Percentiles rank a stretch among this genome's conserved stretches.
Conservation (phyloP, 2,329 filamentous ascomycete species). For the Pseudovirgaria hyperparasitica region DNA sequence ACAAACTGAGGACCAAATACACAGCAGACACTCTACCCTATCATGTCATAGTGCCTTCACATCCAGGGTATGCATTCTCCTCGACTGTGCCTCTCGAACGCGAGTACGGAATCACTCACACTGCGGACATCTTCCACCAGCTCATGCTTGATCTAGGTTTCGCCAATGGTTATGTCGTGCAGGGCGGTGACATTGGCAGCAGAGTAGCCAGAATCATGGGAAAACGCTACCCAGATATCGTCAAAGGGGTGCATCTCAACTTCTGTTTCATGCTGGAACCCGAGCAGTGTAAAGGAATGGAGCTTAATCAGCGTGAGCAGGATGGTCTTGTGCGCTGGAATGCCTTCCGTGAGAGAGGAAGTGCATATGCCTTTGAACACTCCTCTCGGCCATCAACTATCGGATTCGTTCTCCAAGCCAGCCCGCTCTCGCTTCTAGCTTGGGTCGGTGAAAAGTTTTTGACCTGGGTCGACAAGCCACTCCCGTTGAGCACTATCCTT, state of each 20-base stretch:
- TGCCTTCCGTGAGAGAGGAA: slow-evolving; percentile 29
- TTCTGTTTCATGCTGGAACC: not conserved
- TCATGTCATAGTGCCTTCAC: slow-evolving; percentile 43
- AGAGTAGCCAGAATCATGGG: slow-evolving; percentile 30
- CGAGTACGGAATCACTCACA: slow-evolving; percentile 29
- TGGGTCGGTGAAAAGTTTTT: slow-evolving; percentile 49
- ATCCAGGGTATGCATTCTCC: slow-evolving; percentile 44
- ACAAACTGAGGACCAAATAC: slow-evolving; percentile 35
- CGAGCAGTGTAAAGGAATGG: not conserved
- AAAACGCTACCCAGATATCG: slow-evolving; percentile 28
- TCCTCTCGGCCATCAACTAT: slow-evolving; percentile 44
- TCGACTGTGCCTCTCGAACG: slow-evolving; percentile 31
- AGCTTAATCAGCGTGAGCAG: slow-evolving; percentile 11
- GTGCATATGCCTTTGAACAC: slow-evolving; percentile 41
- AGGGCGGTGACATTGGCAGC: slow-evolving; percentile 46
- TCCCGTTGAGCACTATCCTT: slow-evolving; percentile 32
- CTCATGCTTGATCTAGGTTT: slow-evolving; percentile 46
- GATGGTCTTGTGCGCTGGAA: slow-evolving; percentile 6
- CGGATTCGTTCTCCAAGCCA: slow-evolving; percentile 40
- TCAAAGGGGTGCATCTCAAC: slow-evolving; percentile 30
- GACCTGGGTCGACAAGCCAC: slow-evolving; percentile 38
- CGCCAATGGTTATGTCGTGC: slow-evolving; percentile 37
- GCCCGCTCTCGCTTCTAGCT: slow-evolving; percentile 43
- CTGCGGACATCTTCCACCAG: slow-evolving; percentile 34
- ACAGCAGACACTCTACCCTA: slow-evolving; percentile 39